Conservation (phyloP, 768 basidiomycete species). For the Lyophyllum semitale region DNA sequence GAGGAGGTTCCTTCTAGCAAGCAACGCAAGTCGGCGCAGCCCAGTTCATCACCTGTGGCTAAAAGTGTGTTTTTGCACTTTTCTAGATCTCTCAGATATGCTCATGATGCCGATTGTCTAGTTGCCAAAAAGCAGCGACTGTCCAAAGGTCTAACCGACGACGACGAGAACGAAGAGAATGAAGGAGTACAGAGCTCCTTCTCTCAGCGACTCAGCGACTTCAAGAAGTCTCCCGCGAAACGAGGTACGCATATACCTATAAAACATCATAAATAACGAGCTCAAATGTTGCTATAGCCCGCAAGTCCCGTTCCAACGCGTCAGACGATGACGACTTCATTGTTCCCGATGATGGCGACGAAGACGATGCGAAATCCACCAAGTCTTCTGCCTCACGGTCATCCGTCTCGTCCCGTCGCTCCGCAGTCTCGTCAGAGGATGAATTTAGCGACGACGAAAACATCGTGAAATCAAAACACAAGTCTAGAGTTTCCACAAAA, state of each 20-base stretch:
- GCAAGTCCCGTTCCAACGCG: slow-evolving; percentile 39
- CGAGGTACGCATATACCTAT: slow-evolving; percentile 37
- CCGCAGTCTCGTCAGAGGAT: slow-evolving; percentile 34
- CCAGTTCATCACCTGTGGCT: slow-evolving; percentile 40
- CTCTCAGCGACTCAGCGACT: slow-evolving; percentile 59
- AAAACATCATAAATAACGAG: neutral
- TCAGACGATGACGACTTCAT: slow-evolving; percentile 75
- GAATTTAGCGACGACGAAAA: slow-evolving; percentile 43
- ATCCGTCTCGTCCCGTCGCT: slow-evolving; percentile 48
- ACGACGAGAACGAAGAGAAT: slow-evolving; percentile 53
- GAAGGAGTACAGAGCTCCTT: slow-evolving; percentile 46
- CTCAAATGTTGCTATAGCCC: slow-evolving; percentile 30
- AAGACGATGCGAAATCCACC: slow-evolving; percentile 50
- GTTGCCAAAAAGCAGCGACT: slow-evolving; percentile 66
- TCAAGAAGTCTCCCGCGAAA: slow-evolving; percentile 64
- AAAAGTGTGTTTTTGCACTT: slow-evolving; percentile 28
- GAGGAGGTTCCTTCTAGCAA: slow-evolving; percentile 36
- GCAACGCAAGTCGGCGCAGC: slow-evolving; percentile 26
- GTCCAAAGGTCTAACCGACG: slow-evolving; percentile 46
- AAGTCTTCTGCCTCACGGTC: slow-evolving; percentile 55
- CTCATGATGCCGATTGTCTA: slow-evolving; percentile 19
- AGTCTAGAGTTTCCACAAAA: slow-evolving; percentile 27
- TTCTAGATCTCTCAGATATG: neutral
- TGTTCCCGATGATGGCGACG: slow-evolving; percentile 65
- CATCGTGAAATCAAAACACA: slow-evolving; percentile 35